Percentiles rank a stretch among this genome's conserved stretches.
Evolutionary conservation across 2,329 filamentous ascomycete genomes (phyloP).

Genomic region (Colletotrichum euphorbiae): DNA sequence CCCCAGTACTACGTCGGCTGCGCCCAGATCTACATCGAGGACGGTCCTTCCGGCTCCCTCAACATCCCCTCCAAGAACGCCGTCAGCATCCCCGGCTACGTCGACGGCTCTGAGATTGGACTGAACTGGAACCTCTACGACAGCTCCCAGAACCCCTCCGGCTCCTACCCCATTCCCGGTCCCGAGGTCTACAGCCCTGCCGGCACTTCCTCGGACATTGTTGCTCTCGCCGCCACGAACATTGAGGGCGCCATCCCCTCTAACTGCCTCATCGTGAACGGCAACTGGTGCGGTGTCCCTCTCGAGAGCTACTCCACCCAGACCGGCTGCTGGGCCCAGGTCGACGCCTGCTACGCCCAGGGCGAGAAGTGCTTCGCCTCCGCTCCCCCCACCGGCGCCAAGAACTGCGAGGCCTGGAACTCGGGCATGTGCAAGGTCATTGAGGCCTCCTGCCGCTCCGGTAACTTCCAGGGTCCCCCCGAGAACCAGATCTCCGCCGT

Average conservation of each 20-base stretch:
- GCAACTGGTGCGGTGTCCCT: constrained; percentile 77
- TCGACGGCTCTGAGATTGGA: constrained; percentile 63
- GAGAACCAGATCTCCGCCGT: constrained; percentile 52
- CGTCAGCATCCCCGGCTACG: constrained; percentile 75
- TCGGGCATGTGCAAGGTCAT: constrained; percentile 66
- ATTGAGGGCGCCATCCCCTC: constrained; percentile 63
- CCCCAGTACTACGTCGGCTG: constrained; percentile 82
- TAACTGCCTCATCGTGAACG: constrained; percentile 73
- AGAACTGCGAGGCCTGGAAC: constrained; percentile 72
- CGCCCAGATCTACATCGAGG: constrained; percentile 74
- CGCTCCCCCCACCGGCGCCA: constrained; percentile 68
- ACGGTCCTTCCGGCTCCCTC: constrained; percentile 57
- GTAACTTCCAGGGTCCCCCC: constrained; percentile 61
- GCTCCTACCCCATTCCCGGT: constrained; percentile 70
- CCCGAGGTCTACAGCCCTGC: constrained; percentile 64
- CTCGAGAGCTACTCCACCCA: constrained; percentile 67
- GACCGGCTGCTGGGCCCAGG: constrained; percentile 69
- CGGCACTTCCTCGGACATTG: constrained; percentile 22
- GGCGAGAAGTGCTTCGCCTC: constrained; percentile 67
- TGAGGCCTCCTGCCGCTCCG: constrained; percentile 55
- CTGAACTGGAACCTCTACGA: constrained; percentile 75
- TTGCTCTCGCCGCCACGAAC: constrained; percentile 24
- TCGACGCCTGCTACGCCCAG: constrained; percentile 69
- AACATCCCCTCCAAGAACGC: constrained; percentile 60
- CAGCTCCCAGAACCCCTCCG: constrained; percentile 53